A percentile compares a stretch with the other conserved stretches of the same genome.
Evolutionary conservation across 352 stramenopile species (phyloP).

Genomic region (Globisporangium irregulare): DNA sequence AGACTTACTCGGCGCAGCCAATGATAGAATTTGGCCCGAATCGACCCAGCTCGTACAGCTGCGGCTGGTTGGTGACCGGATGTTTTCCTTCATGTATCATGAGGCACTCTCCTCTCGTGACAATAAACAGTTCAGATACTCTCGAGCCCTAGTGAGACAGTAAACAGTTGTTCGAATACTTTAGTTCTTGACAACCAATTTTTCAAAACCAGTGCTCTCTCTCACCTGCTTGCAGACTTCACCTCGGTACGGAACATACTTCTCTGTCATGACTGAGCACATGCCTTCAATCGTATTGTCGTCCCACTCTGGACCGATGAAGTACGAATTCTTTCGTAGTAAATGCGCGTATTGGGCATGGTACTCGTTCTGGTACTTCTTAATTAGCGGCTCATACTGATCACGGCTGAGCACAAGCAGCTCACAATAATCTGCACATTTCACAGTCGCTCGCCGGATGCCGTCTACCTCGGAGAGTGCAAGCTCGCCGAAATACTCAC

Average conservation of each 20-base stretch:
- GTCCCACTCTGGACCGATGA: conserved; percentile 76
- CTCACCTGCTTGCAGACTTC: conserved; percentile 79
- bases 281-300: conserved; percentile 81
- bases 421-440: conserved; percentile 71
- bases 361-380: conserved; percentile 85
- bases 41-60: conserved; percentile 65
- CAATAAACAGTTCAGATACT: conserved; percentile 67
- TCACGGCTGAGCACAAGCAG: conserved; percentile 70
- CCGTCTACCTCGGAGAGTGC: conserved; percentile 66
- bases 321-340: conserved; percentile 74
- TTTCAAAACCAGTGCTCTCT: background rate
- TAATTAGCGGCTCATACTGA: conserved; percentile 80
- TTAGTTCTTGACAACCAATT: background rate
- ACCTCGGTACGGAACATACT: conserved; percentile 63
- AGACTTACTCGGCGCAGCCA: conserved; percentile 74
- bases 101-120: conserved; percentile 72
- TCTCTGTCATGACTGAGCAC: conserved; percentile 84
- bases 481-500: conserved; percentile 78
- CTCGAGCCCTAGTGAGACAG: conserved; percentile 44
- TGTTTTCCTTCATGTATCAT: conserved; percentile 78
- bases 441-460: conserved; percentile 66
- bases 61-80: conserved; percentile 53
- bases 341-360: conserved; percentile 78
- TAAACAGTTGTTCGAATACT: background rate
- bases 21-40: conserved; percentile 76